Percentiles rank a stretch among this genome's conserved stretches.
Conservation (phyloP, 768 basidiomycete genomes). For the Hirschioporus abietinus region DNA sequence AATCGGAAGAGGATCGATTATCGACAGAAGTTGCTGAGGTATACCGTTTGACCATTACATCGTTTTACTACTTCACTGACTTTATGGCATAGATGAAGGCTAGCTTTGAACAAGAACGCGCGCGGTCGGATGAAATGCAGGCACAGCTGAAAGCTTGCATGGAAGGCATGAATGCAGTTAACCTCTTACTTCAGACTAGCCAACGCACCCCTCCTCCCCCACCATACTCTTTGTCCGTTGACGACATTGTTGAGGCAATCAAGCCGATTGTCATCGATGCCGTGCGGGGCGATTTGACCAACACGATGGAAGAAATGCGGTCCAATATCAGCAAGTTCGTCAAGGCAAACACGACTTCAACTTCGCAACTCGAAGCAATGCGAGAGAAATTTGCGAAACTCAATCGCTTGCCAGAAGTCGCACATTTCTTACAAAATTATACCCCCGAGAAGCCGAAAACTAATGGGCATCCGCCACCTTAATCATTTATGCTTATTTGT, state of each 20-base stretch:
- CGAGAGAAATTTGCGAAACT: background rate
- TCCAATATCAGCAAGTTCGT: background rate
- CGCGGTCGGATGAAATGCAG: background rate
- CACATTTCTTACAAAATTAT: background rate
- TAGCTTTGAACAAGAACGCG: background rate
- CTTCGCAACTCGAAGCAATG: background rate
- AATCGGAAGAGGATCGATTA: background rate
- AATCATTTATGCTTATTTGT: background rate
- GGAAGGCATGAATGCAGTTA: background rate
- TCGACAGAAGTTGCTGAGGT: background rate
- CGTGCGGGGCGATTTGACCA: background rate
- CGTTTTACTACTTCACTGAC: background rate
- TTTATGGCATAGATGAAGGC: background rate
- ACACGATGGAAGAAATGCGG: background rate
- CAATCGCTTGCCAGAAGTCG: background rate
- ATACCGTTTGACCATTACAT: background rate
- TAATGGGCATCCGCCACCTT: background rate
- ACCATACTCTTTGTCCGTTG: background rate
- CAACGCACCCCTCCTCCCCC: background rate
- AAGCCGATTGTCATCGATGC: background rate
- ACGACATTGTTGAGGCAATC: background rate
- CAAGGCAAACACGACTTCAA: background rate
- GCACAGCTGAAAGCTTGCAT: background rate
- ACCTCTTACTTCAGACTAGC: background rate
- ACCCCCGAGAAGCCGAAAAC: background rate